Conservation (phyloP, 805 yeast species). For the Ogataea nakhonphanomensis region DNA sequence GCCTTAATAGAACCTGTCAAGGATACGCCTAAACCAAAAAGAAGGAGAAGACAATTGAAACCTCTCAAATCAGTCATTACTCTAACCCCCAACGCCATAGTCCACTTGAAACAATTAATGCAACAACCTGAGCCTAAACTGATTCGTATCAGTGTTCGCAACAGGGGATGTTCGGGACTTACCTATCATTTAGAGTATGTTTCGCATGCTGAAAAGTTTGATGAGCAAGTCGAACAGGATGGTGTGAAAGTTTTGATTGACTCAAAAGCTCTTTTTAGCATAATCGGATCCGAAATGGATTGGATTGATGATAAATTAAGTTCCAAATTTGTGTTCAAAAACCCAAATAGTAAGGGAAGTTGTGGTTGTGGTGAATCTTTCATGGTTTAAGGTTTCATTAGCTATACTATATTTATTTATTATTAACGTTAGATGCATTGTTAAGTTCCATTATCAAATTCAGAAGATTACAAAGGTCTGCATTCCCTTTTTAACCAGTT, state of each 20-base stretch:
- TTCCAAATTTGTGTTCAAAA: constrained; percentile 85
- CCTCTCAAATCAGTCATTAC: constrained; percentile 91
- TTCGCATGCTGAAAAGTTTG: constrained; percentile 87
- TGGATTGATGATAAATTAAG: constrained; percentile 93
- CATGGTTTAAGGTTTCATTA: constrained; percentile 59
- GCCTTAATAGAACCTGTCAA: constrained; percentile 4
- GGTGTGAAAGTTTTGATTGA: constrained; percentile 91
- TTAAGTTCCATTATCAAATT: background rate
- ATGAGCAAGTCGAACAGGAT: constrained; percentile 88
- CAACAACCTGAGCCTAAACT: constrained; percentile 84
- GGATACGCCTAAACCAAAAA: constrained; percentile 14
- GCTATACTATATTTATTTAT: background rate
- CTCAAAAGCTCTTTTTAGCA: constrained; percentile 92
- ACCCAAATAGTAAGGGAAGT: constrained; percentile 96
- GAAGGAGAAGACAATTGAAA: constrained; percentile 59
- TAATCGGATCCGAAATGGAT: constrained; percentile 97
- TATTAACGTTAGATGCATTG: constrained; percentile 6
- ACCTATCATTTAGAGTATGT: constrained; percentile 91
- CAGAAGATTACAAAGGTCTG: constrained; percentile 15
- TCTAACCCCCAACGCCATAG: constrained; percentile 69
- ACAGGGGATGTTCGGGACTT: constrained; percentile 95
- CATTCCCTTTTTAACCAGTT: constrained; percentile 53
- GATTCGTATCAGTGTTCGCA: constrained; percentile 89
- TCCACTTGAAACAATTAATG: constrained; percentile 63
- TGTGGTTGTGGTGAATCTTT: constrained; percentile 99